Evolutionary conservation across 805 yeast genomes (phyloP), one percentile per base, ranked within the genome.

Genomic region (Isabelozyma rhagii): DNA sequence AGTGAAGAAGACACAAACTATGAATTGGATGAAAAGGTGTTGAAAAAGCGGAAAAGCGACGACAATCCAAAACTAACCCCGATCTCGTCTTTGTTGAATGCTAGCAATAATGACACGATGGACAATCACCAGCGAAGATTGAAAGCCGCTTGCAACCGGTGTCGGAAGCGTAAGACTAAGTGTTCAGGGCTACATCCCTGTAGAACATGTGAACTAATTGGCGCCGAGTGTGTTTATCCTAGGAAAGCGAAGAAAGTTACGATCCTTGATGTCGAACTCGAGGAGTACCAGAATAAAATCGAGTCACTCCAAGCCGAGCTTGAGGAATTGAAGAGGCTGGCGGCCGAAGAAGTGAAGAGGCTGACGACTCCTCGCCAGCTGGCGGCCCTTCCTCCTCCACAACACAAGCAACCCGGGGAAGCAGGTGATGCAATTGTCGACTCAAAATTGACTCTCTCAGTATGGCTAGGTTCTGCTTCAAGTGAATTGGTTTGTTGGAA

Each of bases 101-200:
- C 10, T 31, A 31, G n/a, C n/a, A 31, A 13, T 31, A 10, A 9
- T 31, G 36, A 31, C 10, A 10, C 36, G 9, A 31, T 31, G 36
- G n/a, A 31, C 36, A 10, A n/a, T 40, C 13, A n/a, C 15, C 31
- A 17, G 18, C 43, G 44, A 18, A 51, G 58, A 41, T 49, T 58
- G 5, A 50, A 50, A 39, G 38, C 52, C 4, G 68, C 69, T 2
- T 65, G 69, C 49, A 44, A 51, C 3, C 50, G 67, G 29, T 65
- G 69, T 44, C 50, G 62, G 28, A 45, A 43, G n/a, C 48, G 69
- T n/a, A 65, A 64, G 50, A 61, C 66, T 1, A 61, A 62, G 45
- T 66, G 70, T 43, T 50, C 63, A 2, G 69, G 69, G 1, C 51
- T 48, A 9, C 43, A 43, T 13, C 70, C 70, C 1, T 66, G 70